Base-by-base conservation (phyloP, 306 rosid species). In the Prunus persica region DNA sequence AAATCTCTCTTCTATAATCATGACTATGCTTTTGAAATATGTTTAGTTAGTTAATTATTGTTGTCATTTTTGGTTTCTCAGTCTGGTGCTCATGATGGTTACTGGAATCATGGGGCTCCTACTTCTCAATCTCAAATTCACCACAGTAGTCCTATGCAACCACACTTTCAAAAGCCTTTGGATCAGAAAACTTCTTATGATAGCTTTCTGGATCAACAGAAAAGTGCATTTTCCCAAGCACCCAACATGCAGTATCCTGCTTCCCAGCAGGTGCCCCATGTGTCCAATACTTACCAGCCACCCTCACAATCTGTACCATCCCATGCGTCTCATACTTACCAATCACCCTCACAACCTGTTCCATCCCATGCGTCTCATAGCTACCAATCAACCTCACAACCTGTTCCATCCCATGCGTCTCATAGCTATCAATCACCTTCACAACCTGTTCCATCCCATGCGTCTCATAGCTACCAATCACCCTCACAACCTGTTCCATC, bases 121-220 rank as follows among this genome's bases (percentile, higher is more conserved):
- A 85, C 81, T 81, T 84, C 91, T 72, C 96, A 87, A 88, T 84
- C 96, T 81, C 96, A 89, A 88, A 87, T 83, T 86, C 91, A 84
- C 82, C 91, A 82, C 79, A 81, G 82, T 87, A 84, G 83, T 86
- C 80, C 95, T 50, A 83, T 80, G 47, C 97, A 91, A 82, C 88
- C 96, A 73, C 93, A 88, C 78, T 84, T 85, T 87, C 96, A 84
- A 82, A 91, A 82, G 85, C 90, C 91, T 86, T 83, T 87, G 88
- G 99, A 91, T 91, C 85, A 88, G 85, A 88, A 88, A 76, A 75
- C 81, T 88, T 87, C 93, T 81, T 95, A 89, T 89, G 93, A 91
- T 85, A 96, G 89, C 88, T 91, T 91, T 89, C 96, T 91, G 93
- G 98, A 89, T 85, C 99, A 84, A 75, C 97, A 88, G 84, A 87